A percentile compares a stretch with the other conserved stretches of the same genome.
These are phyloP conservation scores for Candida khao-thaluensis DNA, from an alignment of 805 yeast genomes.

Conservation along the genomic window DNA sequence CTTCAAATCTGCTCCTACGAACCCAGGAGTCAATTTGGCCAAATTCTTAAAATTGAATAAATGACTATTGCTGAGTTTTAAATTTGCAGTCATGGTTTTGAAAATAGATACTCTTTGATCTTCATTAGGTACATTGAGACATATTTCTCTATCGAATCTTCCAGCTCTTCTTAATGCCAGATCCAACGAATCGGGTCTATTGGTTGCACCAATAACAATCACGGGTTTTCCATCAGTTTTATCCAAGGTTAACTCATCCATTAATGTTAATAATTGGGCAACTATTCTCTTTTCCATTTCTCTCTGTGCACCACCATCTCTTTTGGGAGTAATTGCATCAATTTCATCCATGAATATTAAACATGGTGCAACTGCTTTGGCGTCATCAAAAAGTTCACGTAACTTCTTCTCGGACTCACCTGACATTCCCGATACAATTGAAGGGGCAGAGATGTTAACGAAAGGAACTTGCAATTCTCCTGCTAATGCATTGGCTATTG, in stretches of 20 bases:
- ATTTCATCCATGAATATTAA: conserved; percentile 92
- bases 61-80: conserved; percentile 62
- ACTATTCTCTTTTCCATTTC: conserved; percentile 98
- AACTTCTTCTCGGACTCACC: conserved; percentile 96
- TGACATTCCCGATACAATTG: conserved; percentile 98
- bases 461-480: conserved; percentile 94
- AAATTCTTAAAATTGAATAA: conserved; percentile 63
- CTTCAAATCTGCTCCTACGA: conserved; percentile 95
- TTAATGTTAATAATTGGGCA: conserved; percentile 89
- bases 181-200: conserved; percentile 93
- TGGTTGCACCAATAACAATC: conserved; percentile 92
- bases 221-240: conserved; percentile 93
- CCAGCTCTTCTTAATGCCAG: conserved; percentile 96
- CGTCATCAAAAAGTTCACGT: conserved; percentile 91
- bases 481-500: conserved; percentile 93
- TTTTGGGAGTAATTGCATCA: conserved; percentile 96
- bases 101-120: conserved; percentile 73
- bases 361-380: conserved; percentile 87
- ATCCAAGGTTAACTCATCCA: conserved; percentile 87
- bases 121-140: conserved; percentile 93
- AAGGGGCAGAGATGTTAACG: conserved; percentile 87
- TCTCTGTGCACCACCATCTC: conserved; percentile 93
- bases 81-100: conserved; percentile 63
- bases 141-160: conserved; percentile 91
- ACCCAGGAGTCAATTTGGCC: conserved; percentile 95